A percentile compares a stretch with the other conserved stretches of the same genome.
Conservation (phyloP, 345 rosid genomes). For the Boechera retrofracta region DNA sequence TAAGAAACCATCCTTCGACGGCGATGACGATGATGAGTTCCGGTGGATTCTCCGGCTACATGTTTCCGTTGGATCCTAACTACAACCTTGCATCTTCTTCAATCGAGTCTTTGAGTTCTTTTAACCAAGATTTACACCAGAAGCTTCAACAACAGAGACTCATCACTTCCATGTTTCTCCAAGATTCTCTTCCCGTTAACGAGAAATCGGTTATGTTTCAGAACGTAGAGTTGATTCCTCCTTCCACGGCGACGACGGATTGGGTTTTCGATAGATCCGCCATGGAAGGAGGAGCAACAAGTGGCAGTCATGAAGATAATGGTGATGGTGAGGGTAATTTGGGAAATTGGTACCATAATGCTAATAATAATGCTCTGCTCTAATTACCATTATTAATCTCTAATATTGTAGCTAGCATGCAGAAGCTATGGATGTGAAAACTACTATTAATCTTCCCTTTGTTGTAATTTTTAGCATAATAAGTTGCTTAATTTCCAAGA, state of each 20-base stretch:
- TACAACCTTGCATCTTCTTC: constrained; percentile 60
- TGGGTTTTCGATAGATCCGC: constrained; percentile 36
- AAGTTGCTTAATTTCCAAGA: constrained; percentile 17
- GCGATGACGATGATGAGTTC: constrained; percentile 51
- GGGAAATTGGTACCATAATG: constrained; percentile 35
- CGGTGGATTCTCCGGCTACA: constrained; percentile 49
- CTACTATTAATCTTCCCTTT: not conserved
- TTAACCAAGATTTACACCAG: constrained; percentile 94
- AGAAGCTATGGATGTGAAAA: constrained; percentile 26
- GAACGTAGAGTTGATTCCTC: constrained; percentile 53
- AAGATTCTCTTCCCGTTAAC: constrained; percentile 43
- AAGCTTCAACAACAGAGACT: constrained; percentile 91
- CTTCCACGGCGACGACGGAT: constrained; percentile 19
- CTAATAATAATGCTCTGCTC: constrained; percentile 17
- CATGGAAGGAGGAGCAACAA: constrained; percentile 19
- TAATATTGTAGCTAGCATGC: constrained; percentile 29
- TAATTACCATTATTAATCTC: constrained; percentile 32
- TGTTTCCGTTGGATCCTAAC: constrained; percentile 54
- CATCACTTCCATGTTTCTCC: constrained; percentile 59
- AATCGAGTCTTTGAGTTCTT: constrained; percentile 81
- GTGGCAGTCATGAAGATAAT: constrained; percentile 34
- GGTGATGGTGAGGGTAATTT: constrained; percentile 28
- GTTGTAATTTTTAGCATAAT: constrained; percentile 26
- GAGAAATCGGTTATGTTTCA: constrained; percentile 69
- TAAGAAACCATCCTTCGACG: constrained; percentile 48